Evolutionary conservation across 441 rosid species (phyloP).

Genomic region (Dalechampia spathulata): DNA sequence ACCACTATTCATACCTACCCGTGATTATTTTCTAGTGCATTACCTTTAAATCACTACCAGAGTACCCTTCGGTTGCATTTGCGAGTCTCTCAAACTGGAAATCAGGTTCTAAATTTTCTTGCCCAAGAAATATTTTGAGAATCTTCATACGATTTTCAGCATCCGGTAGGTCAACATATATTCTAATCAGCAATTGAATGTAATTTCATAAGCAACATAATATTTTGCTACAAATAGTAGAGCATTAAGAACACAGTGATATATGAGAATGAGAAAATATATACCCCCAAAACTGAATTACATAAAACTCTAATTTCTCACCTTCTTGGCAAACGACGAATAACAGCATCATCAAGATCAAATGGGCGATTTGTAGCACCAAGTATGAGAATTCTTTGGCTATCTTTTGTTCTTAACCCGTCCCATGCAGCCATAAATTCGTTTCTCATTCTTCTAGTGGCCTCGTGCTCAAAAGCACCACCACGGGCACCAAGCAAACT

Average conservation of each 20-base stretch:
- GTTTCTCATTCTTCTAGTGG: conserved; percentile 96
- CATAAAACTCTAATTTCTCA: conserved; percentile 17
- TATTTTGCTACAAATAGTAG: no score
- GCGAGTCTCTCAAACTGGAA: conserved; percentile 68
- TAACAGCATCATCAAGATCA: conserved; percentile 98
- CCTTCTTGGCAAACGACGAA: conserved; percentile 95
- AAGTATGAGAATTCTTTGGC: conserved; percentile 86
- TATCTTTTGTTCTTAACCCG: conserved; percentile 88
- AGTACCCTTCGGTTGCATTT: conserved; percentile 79
- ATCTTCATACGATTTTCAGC: conserved; percentile 82
- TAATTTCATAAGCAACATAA: conserved; percentile 15
- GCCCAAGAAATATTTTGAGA: conserved; percentile 58
- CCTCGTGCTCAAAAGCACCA: conserved; percentile 89
- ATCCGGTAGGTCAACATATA: conserved; percentile 90
- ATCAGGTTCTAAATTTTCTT: conserved; percentile 51
- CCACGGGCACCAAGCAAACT: conserved; percentile 98
- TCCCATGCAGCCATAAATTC: conserved; percentile 99
- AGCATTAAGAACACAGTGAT: no score
- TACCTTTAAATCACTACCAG: conserved; percentile 98
- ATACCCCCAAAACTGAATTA: neutral
- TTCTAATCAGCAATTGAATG: conserved; percentile 37
- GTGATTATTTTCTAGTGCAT: conserved; percentile 13
- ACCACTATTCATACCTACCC: neutral
- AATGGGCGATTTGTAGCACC: conserved; percentile 97
- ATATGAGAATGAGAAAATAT: neutral